Conservation (phyloP, 2,329 filamentous ascomycete genomes). For the Cladorrhinum sp. region DNA sequence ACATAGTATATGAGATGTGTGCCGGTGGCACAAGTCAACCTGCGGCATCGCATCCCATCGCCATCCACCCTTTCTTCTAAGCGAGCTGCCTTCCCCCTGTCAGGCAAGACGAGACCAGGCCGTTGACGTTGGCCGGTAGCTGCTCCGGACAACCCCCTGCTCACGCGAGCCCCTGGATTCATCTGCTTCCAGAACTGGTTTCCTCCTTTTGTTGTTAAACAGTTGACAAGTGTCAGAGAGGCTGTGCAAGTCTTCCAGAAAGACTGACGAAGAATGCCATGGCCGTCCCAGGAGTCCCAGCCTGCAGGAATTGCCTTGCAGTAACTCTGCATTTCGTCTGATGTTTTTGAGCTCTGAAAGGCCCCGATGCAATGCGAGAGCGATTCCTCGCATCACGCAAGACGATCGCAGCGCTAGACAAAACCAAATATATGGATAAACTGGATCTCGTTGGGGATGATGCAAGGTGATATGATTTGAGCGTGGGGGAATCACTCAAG, state of each 20-base stretch:
- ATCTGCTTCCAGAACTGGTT: not conserved
- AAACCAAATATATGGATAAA: not conserved
- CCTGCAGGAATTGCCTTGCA: not conserved
- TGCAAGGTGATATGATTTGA: slow-evolving; percentile 3
- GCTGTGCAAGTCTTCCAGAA: not conserved
- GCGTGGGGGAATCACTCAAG: slow-evolving; percentile 11
- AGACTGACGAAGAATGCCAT: not conserved
- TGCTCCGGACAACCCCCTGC: not conserved
- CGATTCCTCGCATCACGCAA: slow-evolving; percentile 13
- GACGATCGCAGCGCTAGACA: slow-evolving; percentile 8
- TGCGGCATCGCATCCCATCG: not conserved
- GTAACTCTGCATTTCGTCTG: slow-evolving; percentile 19
- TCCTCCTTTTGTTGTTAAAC: not conserved
- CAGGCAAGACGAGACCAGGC: not conserved
- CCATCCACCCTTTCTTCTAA: not conserved
- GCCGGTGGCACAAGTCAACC: not conserved
- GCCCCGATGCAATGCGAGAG: slow-evolving; percentile 15
- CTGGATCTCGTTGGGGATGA: slow-evolving; percentile 8
- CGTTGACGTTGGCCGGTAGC: not conserved
- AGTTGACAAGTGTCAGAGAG: not conserved
- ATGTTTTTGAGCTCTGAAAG: slow-evolving; percentile 18
- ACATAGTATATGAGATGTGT: no score
- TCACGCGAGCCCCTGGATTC: not conserved
- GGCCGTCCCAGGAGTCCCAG: not conserved
- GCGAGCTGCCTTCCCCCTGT: not conserved